These are phyloP conservation scores for Diaporthe sp. DNA, from an alignment of 2,329 filamentous ascomycete species.

Conservation along the genomic window DNA sequence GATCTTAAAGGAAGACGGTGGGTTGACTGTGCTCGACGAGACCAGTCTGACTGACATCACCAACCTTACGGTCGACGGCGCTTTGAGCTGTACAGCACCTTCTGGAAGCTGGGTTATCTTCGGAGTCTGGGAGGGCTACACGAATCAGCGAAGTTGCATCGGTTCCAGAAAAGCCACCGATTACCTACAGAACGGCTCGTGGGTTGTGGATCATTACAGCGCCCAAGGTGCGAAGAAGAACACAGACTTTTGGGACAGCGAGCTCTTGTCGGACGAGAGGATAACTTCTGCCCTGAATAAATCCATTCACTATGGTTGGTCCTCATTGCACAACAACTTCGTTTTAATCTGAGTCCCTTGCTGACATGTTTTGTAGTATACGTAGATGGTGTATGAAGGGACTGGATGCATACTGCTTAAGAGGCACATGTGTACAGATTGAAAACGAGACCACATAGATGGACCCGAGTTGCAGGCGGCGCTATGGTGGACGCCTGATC, in stretches of 20 bases:
- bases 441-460: too few relatives aligned
- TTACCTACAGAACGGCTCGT: neutral
- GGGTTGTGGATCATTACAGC: neutral
- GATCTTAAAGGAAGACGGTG: neutral
- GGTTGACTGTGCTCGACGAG: neutral
- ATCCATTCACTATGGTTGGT: neutral
- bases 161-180: neutral
- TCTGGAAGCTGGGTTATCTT: neutral
- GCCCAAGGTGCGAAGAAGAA: neutral
- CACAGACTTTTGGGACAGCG: neutral
- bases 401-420: too few relatives aligned
- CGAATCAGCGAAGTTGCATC: neutral
- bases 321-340: neutral
- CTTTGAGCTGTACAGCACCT: neutral
- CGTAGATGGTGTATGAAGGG: too few relatives aligned
- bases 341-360: neutral
- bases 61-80: neutral
- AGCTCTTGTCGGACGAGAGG: neutral
- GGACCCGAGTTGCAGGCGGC: too few relatives aligned
- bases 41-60: neutral
- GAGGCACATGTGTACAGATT: too few relatives aligned
- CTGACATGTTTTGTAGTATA: too few relatives aligned
- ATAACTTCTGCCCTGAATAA: neutral
- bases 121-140: neutral
- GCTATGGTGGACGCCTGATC: too few relatives aligned